These are phyloP conservation scores for Favolaschia claudopus DNA, from an alignment of 768 basidiomycete species.

Conservation along the genomic window DNA sequence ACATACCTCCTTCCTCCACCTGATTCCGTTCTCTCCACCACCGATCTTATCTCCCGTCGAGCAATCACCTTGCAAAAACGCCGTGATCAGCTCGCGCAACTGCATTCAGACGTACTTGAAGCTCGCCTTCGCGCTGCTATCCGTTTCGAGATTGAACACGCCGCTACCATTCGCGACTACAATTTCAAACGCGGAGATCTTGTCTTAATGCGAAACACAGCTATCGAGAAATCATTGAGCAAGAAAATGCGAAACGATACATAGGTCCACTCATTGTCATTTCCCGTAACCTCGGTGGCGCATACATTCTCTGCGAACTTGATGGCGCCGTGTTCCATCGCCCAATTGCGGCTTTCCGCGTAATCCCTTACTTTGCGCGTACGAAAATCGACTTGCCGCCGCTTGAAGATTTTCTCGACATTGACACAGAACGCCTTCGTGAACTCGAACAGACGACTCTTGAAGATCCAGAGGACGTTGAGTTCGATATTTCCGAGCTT, in stretches of 20 bases:
- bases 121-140: constrained; percentile 12
- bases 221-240: no score
- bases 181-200: constrained; percentile 41
- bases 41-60: constrained; percentile 27
- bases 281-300: no score
- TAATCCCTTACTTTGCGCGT: constrained; percentile 29
- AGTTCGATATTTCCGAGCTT: no score
- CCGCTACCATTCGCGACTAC: no score
- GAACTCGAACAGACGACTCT: no score
- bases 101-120: no score
- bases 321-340: constrained; percentile 28
- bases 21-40: constrained; percentile 24
- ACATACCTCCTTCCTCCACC: no score
- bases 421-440: no score
- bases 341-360: constrained; percentile 29
- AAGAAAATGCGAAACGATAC: constrained; percentile 41
- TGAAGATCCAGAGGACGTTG: no score
- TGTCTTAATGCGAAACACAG: constrained; percentile 40
- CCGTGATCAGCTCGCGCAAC: constrained; percentile 21
- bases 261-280: constrained; percentile 42
- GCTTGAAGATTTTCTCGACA: constrained; percentile 16
- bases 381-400: constrained; percentile 1
- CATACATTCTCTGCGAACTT: no score
- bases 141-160: no score
- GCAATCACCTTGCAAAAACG: no score